Base-by-base conservation (phyloP, 345 rosid species). In the Rubroshorea leprosula region DNA sequence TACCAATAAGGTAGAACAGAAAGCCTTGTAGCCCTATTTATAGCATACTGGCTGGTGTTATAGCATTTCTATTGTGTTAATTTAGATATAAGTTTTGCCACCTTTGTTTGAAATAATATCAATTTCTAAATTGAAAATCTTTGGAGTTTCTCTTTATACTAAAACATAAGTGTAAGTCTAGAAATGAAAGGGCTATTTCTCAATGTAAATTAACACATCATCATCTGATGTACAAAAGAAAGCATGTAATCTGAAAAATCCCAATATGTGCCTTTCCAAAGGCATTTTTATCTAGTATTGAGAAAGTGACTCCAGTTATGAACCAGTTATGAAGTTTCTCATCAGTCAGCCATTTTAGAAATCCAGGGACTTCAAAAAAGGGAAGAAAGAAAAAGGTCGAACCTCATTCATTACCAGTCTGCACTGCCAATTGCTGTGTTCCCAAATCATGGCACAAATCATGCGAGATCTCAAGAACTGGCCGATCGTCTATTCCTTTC, bases 361-460 rank as follows among this genome's bases (percentile, higher is more conserved):
- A 13, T 44, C 17, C 1, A 7, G 5, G 15, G 16, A 44, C 10
- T 9, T n/a, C 47, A 13, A 16, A 44, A 2, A 44, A 44, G 9
- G 9, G 9, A 39, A 39, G 9, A 39, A 13, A 13, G 9, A 39
- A 13, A 39, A 44, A 10, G 22, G 18, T 6, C 6, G 17, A 25
- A 26, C 53, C 39, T 78, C 66, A 79, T 16, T 49, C 74, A 44
- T 64, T 65, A 52, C 82, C 86, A 15, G 82, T 80, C 74, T 89
- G 91, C 63, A 89, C 85, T 1, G 95, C 80, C 67, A 93, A 81
- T 74, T 89, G 92, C 69, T 78, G 92, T 54, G 85, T 75, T 49
- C 97, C 97, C 72, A 87, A 64, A 58, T 89, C 98, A 66, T 86
- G 87, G 80, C 76, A 89, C 60, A 89, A 61, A 73, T 77, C 76